Base-by-base conservation (phyloP, 2,329 filamentous ascomycete species). In the Cladosporium cucumerinum region DNA sequence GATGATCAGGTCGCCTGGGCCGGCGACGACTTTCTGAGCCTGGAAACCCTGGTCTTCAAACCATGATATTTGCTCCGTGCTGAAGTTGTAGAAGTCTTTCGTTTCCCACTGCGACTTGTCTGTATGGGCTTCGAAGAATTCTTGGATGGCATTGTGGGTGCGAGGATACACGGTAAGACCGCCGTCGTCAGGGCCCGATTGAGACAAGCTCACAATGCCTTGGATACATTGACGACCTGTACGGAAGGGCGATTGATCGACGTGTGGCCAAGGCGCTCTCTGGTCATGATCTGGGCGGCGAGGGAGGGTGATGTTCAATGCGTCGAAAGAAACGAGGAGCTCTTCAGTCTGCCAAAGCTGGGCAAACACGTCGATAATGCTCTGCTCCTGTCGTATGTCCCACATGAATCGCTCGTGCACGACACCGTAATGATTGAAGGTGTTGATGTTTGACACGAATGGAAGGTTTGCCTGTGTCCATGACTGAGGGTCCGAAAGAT, bases 371-470 rank as follows among this genome's bases (percentile, higher is more conserved):
- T 68, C 62, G 11, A 70, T 16, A 30, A 73, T 66, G 21, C 69
- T 69, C 8, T 70, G 70, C 51, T 73, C 67, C 11, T 64, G 67
- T 21, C 70, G 63, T 25, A 68, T 68, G n/a, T 69, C 68, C 71
- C 71, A 72, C 25, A 72, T 69, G 57, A 72, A 73, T 5, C 61
- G 64, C 57, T 73, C 71, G 63, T 73, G 71, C 54, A 66, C 69
- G 43, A 69, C 68, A 0, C 59, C 65, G 54, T 72, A 73, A 21
- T 57, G 54, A 3, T 57, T 36, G 23, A 34, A 57, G 18, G 54
- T 57, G 34, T 57, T 57, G 54, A 46, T 46, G 16, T 4, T 46
- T 11, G 39, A 46, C n/a, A 46, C 39, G 39, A 46, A 46, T 12
- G 39, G 39, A 12, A 46, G 39, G 3, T 46, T 46, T n/a, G n/a